Conservation (phyloP, 257 asterid genomes). For the Scutellaria galericulata region DNA sequence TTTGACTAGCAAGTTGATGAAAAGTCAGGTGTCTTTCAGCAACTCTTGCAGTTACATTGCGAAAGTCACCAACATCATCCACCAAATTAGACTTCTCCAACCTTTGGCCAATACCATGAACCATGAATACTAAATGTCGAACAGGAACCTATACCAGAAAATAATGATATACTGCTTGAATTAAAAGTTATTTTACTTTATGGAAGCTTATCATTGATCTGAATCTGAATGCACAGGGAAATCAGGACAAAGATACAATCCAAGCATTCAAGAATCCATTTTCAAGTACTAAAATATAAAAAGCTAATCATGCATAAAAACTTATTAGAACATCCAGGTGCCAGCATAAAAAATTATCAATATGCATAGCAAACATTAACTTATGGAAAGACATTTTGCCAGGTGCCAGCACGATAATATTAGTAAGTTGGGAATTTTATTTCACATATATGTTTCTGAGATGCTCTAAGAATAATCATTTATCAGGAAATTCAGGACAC, state of each 20-base stretch:
- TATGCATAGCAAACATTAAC: neutral
- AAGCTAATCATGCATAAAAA: neutral
- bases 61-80: conserved; percentile 91
- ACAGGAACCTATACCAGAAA: conserved; percentile 86
- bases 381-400: neutral
- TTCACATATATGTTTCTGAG: conserved; percentile 10
- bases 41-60: conserved; percentile 73
- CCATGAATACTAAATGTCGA: conserved; percentile 93
- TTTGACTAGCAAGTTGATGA: conserved; percentile 82
- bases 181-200: conserved; percentile 6
- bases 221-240: neutral
- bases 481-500: conserved; percentile 18
- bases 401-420: neutral
- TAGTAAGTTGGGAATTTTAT: neutral
- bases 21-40: conserved; percentile 87
- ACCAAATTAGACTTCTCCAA: conserved; percentile 96
- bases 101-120: conserved; percentile 98
- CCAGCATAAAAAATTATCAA: neutral
- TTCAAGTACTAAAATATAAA: neutral
- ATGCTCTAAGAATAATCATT: neutral
- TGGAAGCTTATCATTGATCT: conserved; percentile 18
- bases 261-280: neutral
- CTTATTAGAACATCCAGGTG: neutral
- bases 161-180: conserved; percentile 23
- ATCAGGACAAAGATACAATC: conserved; percentile 19